Evolutionary conservation across 2,329 filamentous ascomycete species (phyloP), one percentile per base, ranked within the genome.

Genomic region (Thielaviopsis punctulata): DNA sequence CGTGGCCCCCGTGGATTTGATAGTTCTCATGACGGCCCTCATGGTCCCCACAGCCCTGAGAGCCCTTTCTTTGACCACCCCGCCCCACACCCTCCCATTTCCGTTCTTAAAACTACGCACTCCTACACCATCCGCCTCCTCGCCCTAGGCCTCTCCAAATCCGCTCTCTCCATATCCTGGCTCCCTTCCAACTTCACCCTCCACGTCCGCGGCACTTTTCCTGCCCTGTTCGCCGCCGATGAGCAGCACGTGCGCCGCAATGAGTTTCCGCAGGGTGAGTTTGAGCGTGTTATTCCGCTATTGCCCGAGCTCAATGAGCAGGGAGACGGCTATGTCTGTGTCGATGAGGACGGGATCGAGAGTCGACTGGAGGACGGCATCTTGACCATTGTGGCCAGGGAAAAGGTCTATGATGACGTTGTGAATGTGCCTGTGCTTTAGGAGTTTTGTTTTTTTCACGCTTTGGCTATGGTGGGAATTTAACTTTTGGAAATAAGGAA

Each of bases 281-380:
- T 36, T 7, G 13, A 12, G 30, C 30, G 30, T 15, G n/a, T 15
- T 10, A n/a, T 15, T 24, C 21, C 36, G 7, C 4, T 49, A 5
- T 45, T 44, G 3, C 58, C 58, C 2, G 62, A 61, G 39, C 73
- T 69, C 15, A 73, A 69, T 25, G 78, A 80, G 7, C 72, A 75
- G 57, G 22, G 2, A 2, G 27, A 27, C n/a, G 24, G 23, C 19
- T 23, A 19, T 27, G 19, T 22, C 12, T 36, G 30, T 52, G 69
- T 92, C 15, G 81, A 88, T 59, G 75, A 71, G 1, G 73, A 81
- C 48, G 71, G 66, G 22, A 90, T 92, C 61, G 74, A 71, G 2
- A 85, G 86, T 2, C 86, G 79, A 67, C 73, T 93, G 66, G 82
- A 87, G 64, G 83, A 92, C 62, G 86, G 86, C 4, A 69, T 93